Percentiles rank a stretch among this genome's conserved stretches.
Conservation (phyloP, 2,329 filamentous ascomycete genomes). For the Akanthomyces muscarius region DNA sequence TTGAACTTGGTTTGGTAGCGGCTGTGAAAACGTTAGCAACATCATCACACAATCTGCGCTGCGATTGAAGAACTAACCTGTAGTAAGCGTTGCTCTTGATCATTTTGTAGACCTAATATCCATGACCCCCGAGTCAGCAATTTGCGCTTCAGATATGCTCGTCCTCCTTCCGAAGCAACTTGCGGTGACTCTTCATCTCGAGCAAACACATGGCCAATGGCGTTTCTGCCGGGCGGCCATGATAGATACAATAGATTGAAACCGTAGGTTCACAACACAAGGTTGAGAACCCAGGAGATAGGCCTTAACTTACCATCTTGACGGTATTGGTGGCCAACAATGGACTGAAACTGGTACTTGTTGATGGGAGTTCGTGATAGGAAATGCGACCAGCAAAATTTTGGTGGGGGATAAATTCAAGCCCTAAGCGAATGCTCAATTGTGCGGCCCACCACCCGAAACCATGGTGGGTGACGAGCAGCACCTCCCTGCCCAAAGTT, state of each 20-base stretch:
- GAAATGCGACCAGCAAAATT: conserved; percentile 25
- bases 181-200: conserved; percentile 72
- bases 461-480: conserved; percentile 19
- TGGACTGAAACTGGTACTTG: conserved; percentile 34
- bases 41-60: background rate
- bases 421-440: conserved; percentile 35
- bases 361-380: conserved; percentile 27
- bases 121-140: conserved; percentile 89
- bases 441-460: conserved; percentile 13
- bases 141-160: conserved; percentile 89
- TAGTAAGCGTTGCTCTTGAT: conserved; percentile 99
- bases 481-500: background rate
- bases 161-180: conserved; percentile 88
- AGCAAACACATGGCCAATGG: conserved; percentile 30
- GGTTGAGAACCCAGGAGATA: conserved; percentile 25
- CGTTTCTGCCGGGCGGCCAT: conserved; percentile 40
- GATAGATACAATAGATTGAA: background rate
- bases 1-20: conserved; percentile 99
- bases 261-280: background rate
- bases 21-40: conserved; percentile 47
- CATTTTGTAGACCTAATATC: conserved; percentile 76
- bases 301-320: conserved; percentile 66
- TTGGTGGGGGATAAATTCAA: conserved; percentile 39
- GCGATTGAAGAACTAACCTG: conserved; percentile 61
- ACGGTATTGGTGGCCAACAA: conserved; percentile 47